These are phyloP conservation scores for Boletus rubescentipes DNA, from an alignment of 768 basidiomycete species.

Conservation along the genomic window DNA sequence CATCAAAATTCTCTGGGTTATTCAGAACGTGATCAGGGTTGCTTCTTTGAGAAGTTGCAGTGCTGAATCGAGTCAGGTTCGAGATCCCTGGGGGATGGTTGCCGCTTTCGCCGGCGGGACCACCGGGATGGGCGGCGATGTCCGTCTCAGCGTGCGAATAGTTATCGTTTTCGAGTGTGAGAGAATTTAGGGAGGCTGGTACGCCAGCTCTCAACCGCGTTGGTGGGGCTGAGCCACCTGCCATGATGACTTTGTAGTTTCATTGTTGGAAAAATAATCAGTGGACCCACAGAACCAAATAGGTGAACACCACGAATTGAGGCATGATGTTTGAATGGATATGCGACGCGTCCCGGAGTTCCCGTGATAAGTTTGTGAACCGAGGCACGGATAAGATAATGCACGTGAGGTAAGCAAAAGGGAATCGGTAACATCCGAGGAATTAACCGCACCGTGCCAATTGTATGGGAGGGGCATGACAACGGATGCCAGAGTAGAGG, in stretches of 20 bases:
- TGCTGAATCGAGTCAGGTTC: conserved; percentile 12
- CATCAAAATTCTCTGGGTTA: conserved; percentile 23
- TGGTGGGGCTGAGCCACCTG: conserved; percentile 17
- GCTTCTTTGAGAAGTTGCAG: conserved; percentile 12
- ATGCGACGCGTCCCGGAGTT: conserved; percentile 17
- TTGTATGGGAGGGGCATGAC: not conserved
- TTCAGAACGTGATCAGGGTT: conserved; percentile 10
- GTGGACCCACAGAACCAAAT: conserved; percentile 38
- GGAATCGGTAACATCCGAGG: conserved; percentile 18
- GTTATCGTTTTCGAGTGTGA: conserved; percentile 11
- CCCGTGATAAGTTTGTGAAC: conserved; percentile 2
- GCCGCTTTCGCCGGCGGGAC: conserved; percentile 14
- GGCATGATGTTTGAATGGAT: conserved; percentile 1
- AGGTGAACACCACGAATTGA: conserved; percentile 24
- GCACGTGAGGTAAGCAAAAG: conserved; percentile 15
- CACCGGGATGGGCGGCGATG: conserved; percentile 14
- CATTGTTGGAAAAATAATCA: conserved; percentile 29
- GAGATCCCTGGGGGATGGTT: conserved; percentile 9
- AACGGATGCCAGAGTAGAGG: not conserved
- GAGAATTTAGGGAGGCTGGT: conserved; percentile 9
- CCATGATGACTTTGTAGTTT: conserved; percentile 26
- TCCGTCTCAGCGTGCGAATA: conserved; percentile 22
- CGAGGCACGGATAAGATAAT: conserved; percentile 26
- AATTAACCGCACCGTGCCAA: conserved; percentile 3
- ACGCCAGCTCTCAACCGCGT: conserved; percentile 13